Evolutionary conservation across 2,329 filamentous ascomycete species (phyloP).

Genomic region (Geosmithia putterillii): DNA sequence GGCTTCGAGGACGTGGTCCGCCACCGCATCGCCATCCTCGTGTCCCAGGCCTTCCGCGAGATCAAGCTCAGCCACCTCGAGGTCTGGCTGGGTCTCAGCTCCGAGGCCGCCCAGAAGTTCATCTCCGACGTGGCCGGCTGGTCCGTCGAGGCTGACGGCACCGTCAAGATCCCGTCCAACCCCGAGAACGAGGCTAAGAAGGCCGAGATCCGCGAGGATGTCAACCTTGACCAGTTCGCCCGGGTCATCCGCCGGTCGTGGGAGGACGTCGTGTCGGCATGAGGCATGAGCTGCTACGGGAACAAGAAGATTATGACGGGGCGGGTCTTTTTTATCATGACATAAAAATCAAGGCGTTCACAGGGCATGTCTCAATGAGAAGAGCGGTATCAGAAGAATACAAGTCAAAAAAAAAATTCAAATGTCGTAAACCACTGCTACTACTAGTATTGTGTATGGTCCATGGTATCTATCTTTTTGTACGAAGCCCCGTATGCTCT

Average conservation of each 20-base stretch:
- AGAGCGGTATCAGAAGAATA: constrained; percentile 14
- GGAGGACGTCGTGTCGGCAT: constrained; percentile 46
- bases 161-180: constrained; percentile 74
- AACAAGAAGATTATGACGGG: background rate
- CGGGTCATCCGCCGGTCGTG: constrained; percentile 74
- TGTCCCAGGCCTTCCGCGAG: constrained; percentile 70
- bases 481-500: background rate
- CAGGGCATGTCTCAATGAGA: constrained; percentile 22
- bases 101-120: constrained; percentile 61
- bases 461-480: constrained; percentile 3
- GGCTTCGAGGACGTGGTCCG: constrained; percentile 94
- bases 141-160: constrained; percentile 54
- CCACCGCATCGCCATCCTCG: constrained; percentile 75
- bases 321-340: background rate
- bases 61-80: constrained; percentile 56
- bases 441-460: background rate
- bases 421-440: background rate
- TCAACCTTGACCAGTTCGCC: constrained; percentile 78
- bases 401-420: background rate
- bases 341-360: constrained; percentile 21
- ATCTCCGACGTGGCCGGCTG: constrained; percentile 78
- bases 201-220: constrained; percentile 88
- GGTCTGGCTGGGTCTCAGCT: constrained; percentile 63
- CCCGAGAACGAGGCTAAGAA: constrained; percentile 97
- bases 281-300: background rate